phyloP scores from a whole-genome alignment of 495 filamentous ascomycete genomes.

The Neurospora sp. region DNA sequence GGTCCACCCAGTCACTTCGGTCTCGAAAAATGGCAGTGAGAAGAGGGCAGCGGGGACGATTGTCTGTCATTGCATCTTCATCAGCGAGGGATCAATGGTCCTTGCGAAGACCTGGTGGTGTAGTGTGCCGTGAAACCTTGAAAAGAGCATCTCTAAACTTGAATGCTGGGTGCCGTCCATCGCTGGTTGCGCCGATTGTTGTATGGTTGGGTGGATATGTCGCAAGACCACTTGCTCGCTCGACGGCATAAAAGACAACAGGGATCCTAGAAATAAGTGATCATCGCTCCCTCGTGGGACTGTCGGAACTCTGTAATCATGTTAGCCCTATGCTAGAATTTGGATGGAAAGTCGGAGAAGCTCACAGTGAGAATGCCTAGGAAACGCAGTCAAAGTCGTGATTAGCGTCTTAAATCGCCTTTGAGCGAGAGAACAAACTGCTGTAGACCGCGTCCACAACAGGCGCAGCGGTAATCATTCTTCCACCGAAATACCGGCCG shows the following conservation, averaged over 20 bases:
- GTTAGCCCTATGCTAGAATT: neutral
- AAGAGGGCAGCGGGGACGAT: neutral
- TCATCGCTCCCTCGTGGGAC: neutral
- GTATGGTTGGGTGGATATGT: neutral
- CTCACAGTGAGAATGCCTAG: conserved; percentile 28
- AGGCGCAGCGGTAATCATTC: conserved; percentile 82
- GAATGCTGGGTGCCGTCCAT: neutral
- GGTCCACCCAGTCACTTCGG: neutral
- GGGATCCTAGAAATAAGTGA: neutral
- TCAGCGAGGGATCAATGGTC: neutral
- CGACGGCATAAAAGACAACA: neutral
- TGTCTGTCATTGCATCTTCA: neutral
- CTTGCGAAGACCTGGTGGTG: neutral
- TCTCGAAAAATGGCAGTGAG: neutral
- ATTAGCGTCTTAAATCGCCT: conserved; percentile 56
- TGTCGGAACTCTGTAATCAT: neutral
- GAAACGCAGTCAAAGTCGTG: conserved; percentile 25
- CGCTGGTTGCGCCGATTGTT: neutral
- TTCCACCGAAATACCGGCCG: conserved; percentile 86
- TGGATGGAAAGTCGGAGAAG: neutral
- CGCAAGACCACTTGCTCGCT: neutral
- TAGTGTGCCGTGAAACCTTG: neutral
- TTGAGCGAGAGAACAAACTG: conserved; percentile 85
- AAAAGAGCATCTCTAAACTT: neutral
- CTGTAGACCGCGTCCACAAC: conserved; percentile 98